phyloP scores from a whole-genome alignment of 2,329 filamentous ascomycete species.

The Verticillium dahliae region DNA sequence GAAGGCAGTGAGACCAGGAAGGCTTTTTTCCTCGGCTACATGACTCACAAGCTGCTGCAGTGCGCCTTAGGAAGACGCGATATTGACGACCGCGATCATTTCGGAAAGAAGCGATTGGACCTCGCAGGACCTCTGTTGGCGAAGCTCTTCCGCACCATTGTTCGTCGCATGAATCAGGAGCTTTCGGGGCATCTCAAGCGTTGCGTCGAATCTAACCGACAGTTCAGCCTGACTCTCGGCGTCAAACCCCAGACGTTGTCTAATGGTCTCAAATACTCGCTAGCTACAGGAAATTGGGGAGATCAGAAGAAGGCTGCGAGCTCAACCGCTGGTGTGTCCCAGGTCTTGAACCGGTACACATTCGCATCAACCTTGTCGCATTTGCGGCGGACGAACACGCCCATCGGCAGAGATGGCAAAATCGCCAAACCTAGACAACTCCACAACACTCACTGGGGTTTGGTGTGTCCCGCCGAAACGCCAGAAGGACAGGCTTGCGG shows the following conservation, averaged over 20 bases:
- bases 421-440: constrained; percentile 96
- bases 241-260: constrained; percentile 89
- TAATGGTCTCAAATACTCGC: constrained; percentile 90
- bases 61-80: constrained; percentile 89
- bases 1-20: constrained; percentile 94
- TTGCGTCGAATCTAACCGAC: constrained; percentile 80
- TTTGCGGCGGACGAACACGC: constrained; percentile 94
- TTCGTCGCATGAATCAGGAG: constrained; percentile 85
- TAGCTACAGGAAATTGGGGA: constrained; percentile 98
- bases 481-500: constrained; percentile 98
- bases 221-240: constrained; percentile 86
- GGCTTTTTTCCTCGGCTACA: constrained; percentile 97
- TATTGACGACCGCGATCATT: constrained; percentile 96
- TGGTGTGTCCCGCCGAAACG: constrained; percentile 95
- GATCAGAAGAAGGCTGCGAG: constrained; percentile 98
- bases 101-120: constrained; percentile 97
- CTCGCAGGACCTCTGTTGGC: constrained; percentile 89
- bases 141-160: constrained; percentile 90
- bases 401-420: constrained; percentile 95
- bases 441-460: constrained; percentile 97
- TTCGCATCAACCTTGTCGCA: constrained; percentile 96
- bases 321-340: constrained; percentile 93
- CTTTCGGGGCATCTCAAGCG: constrained; percentile 86
- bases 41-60: constrained; percentile 93
- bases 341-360: constrained; percentile 96